Percentiles rank a stretch among this genome's conserved stretches.
Conservation (phyloP, 2,329 filamentous ascomycete species). For the Aspergillus versicolor region DNA sequence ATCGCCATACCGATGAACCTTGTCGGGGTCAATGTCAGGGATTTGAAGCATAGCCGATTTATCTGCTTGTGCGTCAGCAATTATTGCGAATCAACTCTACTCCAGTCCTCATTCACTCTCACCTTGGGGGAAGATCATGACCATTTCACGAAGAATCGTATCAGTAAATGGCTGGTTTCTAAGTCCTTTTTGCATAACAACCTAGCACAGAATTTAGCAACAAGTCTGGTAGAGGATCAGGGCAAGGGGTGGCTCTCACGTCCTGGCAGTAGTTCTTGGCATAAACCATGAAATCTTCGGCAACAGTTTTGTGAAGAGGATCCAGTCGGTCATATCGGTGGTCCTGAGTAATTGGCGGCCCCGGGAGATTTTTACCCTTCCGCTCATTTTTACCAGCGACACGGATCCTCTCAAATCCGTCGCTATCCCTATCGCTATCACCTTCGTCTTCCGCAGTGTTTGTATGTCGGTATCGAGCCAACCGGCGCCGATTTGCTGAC, state of each 20-base stretch:
- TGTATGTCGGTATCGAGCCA: constrained; percentile 26
- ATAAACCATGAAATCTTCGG: constrained; percentile 48
- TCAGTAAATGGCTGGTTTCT: constrained; percentile 49
- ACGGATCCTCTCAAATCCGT: constrained; percentile 45
- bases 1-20: constrained; percentile 44
- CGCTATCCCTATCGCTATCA: constrained; percentile 41
- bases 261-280: constrained; percentile 45
- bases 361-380: constrained; percentile 31
- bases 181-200: constrained; percentile 45
- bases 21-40: constrained; percentile 43
- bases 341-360: constrained; percentile 49
- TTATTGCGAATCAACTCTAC: background rate
- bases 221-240: background rate
- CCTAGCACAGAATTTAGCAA: constrained; percentile 27
- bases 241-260: constrained; percentile 25
- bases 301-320: constrained; percentile 43
- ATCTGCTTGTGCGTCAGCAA: constrained; percentile 29
- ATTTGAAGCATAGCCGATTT: constrained; percentile 27
- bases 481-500: constrained; percentile 41
- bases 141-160: constrained; percentile 49
- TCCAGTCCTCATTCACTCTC: constrained; percentile 9
- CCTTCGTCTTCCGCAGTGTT: constrained; percentile 23
- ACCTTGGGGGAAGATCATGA: constrained; percentile 47
- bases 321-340: constrained; percentile 43
- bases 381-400: constrained; percentile 31